Evolutionary conservation across 2,329 filamentous ascomycete species (phyloP).

Genomic region (Blastomyces gilchristii): DNA sequence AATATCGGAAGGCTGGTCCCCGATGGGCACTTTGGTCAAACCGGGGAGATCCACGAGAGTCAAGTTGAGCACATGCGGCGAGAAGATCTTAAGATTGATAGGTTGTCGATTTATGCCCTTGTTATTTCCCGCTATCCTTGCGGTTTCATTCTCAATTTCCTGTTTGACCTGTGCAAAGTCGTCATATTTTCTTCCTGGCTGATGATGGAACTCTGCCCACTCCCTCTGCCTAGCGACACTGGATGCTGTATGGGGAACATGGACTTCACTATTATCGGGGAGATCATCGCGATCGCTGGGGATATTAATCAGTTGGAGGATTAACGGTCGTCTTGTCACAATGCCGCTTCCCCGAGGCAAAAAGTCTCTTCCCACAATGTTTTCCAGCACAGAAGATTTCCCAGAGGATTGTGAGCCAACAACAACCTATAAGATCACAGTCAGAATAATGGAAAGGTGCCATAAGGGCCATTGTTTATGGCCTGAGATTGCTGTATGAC

Average conservation of each 20-base stretch:
- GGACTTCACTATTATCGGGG: conserved; percentile 52
- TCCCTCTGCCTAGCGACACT: conserved; percentile 57
- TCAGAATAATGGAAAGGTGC: conserved; percentile 7
- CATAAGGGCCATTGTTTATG: conserved; percentile 2
- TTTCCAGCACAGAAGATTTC: conserved; percentile 97
- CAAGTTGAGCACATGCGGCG: conserved; percentile 88
- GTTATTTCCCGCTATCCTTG: conserved; percentile 88
- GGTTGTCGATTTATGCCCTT: conserved; percentile 97
- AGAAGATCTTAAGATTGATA: conserved; percentile 98
- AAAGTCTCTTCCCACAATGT: conserved; percentile 96
- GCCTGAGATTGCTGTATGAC: neutral
- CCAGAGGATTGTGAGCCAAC: conserved; percentile 97
- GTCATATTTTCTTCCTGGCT: conserved; percentile 76
- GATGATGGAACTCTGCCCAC: conserved; percentile 96
- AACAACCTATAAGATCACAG: conserved; percentile 58
- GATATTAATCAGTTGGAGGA: conserved; percentile 96
- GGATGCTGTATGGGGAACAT: conserved; percentile 66
- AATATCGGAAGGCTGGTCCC: conserved; percentile 93
- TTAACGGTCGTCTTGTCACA: conserved; percentile 85
- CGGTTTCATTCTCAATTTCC: conserved; percentile 95
- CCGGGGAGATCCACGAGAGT: conserved; percentile 93
- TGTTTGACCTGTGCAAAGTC: conserved; percentile 89
- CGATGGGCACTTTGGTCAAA: conserved; percentile 95
- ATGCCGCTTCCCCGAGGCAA: conserved; percentile 93
- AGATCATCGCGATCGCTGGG: conserved; percentile 62